These are phyloP conservation scores for Bocquillonia castaneifolia DNA, from an alignment of 441 rosid genomes.

Conservation along the genomic window DNA sequence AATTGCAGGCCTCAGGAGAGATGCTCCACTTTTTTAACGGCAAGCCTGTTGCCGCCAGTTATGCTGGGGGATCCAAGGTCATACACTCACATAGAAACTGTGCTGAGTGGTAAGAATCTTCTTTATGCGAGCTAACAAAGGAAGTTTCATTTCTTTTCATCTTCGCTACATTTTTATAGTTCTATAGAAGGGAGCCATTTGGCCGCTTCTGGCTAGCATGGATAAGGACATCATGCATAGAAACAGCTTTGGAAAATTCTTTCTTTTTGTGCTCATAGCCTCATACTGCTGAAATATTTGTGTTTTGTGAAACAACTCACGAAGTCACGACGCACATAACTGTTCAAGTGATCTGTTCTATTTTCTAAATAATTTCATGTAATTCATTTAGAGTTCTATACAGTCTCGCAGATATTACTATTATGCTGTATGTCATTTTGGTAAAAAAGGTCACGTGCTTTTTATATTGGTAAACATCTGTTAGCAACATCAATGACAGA, in stretches of 20 bases:
- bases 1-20: constrained; percentile 73
- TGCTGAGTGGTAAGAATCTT: constrained; percentile 68
- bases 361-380: background rate
- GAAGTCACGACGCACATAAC: no score
- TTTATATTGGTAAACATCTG: background rate
- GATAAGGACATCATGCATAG: background rate
- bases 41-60: constrained; percentile 55
- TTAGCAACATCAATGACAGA: background rate
- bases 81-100: constrained; percentile 80
- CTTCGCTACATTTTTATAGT: background rate
- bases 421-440: background rate
- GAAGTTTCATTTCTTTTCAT: background rate
- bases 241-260: background rate
- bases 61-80: constrained; percentile 46
- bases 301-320: background rate
- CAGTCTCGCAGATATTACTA: background rate
- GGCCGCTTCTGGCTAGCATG: background rate
- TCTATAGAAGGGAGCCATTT: no score
- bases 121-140: background rate
- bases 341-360: background rate
- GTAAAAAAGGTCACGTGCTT: background rate
- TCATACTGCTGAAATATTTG: background rate
- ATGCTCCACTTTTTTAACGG: constrained; percentile 71
- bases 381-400: background rate
- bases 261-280: background rate